Base-by-base conservation (phyloP, 1,284 basidiomycete genomes). In the Irpex sp. region DNA sequence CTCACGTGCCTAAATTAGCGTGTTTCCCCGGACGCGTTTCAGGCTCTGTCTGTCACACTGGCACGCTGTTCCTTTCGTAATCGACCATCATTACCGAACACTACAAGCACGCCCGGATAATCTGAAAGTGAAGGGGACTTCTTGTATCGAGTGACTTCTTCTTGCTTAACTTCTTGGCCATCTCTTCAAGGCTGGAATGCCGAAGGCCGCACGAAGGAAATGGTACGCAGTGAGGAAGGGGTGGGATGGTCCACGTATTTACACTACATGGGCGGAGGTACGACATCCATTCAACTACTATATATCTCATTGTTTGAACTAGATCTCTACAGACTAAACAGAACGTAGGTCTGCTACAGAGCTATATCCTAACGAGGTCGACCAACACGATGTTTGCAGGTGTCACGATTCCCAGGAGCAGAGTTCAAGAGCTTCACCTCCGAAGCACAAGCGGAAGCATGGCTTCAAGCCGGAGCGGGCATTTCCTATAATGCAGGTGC, bases 141-240 rank as follows among this genome's bases (percentile, higher is more conserved):
- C 31, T 31, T 31, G 31, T 2, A 31, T 31, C 31, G 5, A 31
- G 31, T 31, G 5, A 3, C 31, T 2, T 3, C 31, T 31, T 31
- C 31, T 31, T 31, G 31, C 31, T 31, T 31, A 31, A 31, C 31
- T 31, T 31, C 31, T 31, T 31, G 31, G 3, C 3, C 31, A 31
- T 31, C 31, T 31, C 50, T 53, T 8, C 26, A 33, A n/a, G n/a
- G n/a, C 13, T 55, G 17, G 7, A 21, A 66, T 66, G 65, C 46
- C 62, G 6, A 66, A 67, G 54, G 54, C 67, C 17, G 54, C 19
- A 4, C 36, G 58, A 13, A 37, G 68, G 31, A 86, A 84, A 64
- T 86, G 74, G 63, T 87, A 86, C 59, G 86, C 85, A 5, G 85
- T 87, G 2, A 74, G 75, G 49, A 70, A 77, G 46, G 86, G 85